Conservation (phyloP, 345 rosid genomes). For the Sapria himalayana region DNA sequence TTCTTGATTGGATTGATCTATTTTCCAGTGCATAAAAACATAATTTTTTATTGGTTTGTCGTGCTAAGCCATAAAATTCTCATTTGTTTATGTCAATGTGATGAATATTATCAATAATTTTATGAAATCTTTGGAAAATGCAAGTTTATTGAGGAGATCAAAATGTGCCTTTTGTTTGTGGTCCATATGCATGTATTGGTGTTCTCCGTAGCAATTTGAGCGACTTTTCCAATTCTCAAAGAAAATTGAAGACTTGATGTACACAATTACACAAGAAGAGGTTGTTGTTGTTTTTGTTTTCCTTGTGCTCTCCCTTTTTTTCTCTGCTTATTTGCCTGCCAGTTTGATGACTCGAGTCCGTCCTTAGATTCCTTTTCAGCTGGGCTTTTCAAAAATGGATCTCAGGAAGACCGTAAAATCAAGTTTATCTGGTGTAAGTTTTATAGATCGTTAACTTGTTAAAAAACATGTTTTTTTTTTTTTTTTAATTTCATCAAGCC, state of each 20-base stretch:
- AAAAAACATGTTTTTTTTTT: neutral
- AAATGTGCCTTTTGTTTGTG: too few species aligned
- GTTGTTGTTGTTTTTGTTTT: constrained; percentile 19
- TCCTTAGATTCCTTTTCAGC: constrained; percentile 93
- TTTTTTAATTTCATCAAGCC: too few species aligned
- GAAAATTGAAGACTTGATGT: constrained; percentile 85
- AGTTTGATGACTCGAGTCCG: too few species aligned
- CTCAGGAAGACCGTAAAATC: constrained; percentile 71
- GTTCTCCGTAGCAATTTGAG: constrained; percentile 65
- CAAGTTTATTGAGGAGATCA: too few species aligned
- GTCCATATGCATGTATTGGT: too few species aligned
- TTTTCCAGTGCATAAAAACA: too few species aligned
- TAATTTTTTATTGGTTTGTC: too few species aligned
- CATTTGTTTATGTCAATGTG: too few species aligned
- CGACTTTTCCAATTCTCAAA: constrained; percentile 79
- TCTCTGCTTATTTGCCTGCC: constrained; percentile 10
- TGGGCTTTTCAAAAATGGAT: constrained; percentile 71
- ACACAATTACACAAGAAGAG: constrained; percentile 90
- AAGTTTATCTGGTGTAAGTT: constrained; percentile 73
- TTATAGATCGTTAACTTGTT: neutral
- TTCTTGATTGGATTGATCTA: too few species aligned
- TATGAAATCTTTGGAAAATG: too few species aligned
- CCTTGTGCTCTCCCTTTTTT: constrained; percentile 1
- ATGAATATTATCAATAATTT: too few species aligned
- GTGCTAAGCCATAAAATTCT: too few species aligned